Evolutionary conservation across 2,329 filamentous ascomycete genomes (phyloP), one percentile per base, ranked within the genome.

Genomic region (Ampelomyces quisqualis): DNA sequence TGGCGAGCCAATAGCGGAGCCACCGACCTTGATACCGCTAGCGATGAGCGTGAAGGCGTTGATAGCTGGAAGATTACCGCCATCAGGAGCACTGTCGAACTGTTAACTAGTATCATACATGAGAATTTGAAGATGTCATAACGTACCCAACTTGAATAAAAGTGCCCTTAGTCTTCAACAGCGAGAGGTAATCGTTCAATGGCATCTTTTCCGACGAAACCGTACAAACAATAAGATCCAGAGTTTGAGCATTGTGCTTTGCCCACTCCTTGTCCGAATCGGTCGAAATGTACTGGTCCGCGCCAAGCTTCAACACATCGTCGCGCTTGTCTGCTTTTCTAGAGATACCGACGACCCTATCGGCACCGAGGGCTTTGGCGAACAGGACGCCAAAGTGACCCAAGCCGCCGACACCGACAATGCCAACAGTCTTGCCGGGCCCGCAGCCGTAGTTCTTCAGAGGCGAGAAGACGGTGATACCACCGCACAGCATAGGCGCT

Each of bases 401-500:
- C 0, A 90, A 69, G 0, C 86, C 86, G 11, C 86, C 86, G 7
- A 88, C 73, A 38, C 86, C 86, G 5, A 89, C 79, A 39, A 90
- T 79, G 26, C 78, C 86, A 13, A 90, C 82, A 68, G 86, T 86
- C 73, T 87, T 88, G 45, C 88, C 88, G 1, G 85, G 85, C 0
- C 85, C 86, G 39, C 78, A 77, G 11, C 85, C 85, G 53, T 90
- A 84, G 24, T 86, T 78, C 41, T 86, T 82, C 10, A 94, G 74
- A 0, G 89, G 88, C 44, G 79, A 85, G 73, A 84, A 94, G 22
- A 82, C 80, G 1, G 88, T 93, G 49, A 93, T 75, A 46, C 89
- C 88, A 28, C 86, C 88, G 68, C 88, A 94, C 51, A 93, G 77
- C 84, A 90, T 88, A 5, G 86, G 86, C 1, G 86, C 88, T 1